Evolutionary conservation across 345 rosid species (phyloP), one percentile per base, ranked within the genome.

Genomic region (Gossypium turneri): DNA sequence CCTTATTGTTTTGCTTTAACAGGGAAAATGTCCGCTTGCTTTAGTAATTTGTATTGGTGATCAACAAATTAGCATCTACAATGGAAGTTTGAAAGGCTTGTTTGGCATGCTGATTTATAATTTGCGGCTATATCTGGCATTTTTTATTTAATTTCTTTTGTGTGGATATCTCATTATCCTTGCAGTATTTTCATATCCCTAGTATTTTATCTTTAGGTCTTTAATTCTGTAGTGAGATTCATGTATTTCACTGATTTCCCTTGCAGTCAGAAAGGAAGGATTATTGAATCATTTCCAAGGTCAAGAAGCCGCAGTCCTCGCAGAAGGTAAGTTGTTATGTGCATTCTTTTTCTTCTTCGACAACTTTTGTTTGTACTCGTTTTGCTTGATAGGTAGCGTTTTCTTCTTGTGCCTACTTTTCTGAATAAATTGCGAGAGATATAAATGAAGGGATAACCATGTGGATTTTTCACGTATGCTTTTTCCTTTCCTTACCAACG

Each of bases 221-320:
- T 38, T 22, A 16, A 9, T 60, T 25, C 9, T 50, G 4, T 57
- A 1, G 17, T 79, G 48, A 79, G 57, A 56, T 13, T 12, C 20
- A 57, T 22, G 12, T 53, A 27, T 24, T 51, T 69, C 52, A 1
- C 38, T 17, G 2, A n/a, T 57, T 64, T 51, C 64, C 17, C 7
- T 50, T 52, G 27, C 75, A 88, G 91, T 69, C 82, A 83, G 3
- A 86, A 86, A 71, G 91, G 91, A 76, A 84, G 84, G 75, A 80
- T 86, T 58, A 77, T 68, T 13, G 91, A 88, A 77, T 77, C 89
- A 7, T 73, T n/a, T 66, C 81, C 89, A 25, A 86, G 67, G 75
- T 86, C 89, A 17, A 80, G 89, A 68, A 88, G 91, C 56, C 84
- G 87, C 75, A 88, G 89, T 69, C 91, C 91, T 76, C 80, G 80